Conservation (phyloP, 495 filamentous ascomycete genomes). For the Talaromyces liani region DNA sequence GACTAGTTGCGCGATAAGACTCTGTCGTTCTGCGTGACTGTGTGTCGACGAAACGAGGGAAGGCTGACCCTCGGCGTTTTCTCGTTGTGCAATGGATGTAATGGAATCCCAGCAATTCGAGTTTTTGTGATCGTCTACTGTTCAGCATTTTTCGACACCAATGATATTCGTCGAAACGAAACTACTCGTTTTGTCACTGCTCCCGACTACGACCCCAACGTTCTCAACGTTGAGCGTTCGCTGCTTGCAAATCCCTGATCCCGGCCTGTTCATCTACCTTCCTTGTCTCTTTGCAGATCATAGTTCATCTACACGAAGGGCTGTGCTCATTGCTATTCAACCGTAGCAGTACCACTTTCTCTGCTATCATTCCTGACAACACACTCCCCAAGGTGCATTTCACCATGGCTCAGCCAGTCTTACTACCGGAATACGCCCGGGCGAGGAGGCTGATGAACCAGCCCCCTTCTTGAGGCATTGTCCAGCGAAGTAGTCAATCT, state of each 20-base stretch:
- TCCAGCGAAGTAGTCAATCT: neutral
- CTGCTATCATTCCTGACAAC: neutral
- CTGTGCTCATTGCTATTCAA: neutral
- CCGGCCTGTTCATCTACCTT: neutral
- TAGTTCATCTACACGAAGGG: neutral
- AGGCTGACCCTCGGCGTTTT: neutral
- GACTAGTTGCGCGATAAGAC: neutral
- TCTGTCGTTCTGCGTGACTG: neutral
- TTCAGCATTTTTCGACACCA: neutral
- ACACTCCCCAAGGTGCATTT: neutral
- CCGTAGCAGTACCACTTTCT: neutral
- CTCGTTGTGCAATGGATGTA: neutral
- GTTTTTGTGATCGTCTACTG: neutral
- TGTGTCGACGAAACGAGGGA: neutral
- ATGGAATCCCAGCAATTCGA: neutral
- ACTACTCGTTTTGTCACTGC: neutral
- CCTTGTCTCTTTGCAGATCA: neutral
- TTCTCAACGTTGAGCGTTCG: neutral
- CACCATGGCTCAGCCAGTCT: neutral
- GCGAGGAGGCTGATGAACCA: neutral
- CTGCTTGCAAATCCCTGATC: neutral
- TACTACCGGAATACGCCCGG: neutral
- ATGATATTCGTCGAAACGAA: neutral
- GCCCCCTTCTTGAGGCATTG: neutral
- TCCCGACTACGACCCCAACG: neutral